Conservation (phyloP, 2,329 filamentous ascomycete species). For the Fusarium sp. region DNA sequence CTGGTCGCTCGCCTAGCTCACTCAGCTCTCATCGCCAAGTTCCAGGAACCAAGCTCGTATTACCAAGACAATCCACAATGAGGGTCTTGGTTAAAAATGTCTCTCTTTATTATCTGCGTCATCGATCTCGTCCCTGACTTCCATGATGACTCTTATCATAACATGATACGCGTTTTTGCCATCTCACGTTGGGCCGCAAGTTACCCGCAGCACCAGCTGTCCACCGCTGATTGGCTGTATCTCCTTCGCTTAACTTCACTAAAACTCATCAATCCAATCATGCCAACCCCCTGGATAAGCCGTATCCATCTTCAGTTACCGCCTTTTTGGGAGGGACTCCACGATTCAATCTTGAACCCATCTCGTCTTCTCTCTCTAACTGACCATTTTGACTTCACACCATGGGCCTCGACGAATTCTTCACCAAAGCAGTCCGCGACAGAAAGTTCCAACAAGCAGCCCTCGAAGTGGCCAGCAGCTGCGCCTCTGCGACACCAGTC, state of each 20-base stretch:
- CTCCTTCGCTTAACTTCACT: neutral
- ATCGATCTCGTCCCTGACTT: neutral
- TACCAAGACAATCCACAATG: neutral
- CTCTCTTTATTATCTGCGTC: neutral
- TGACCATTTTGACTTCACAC: neutral
- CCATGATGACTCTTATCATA: slow-evolving; percentile 5
- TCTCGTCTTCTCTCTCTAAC: neutral
- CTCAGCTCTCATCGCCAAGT: neutral
- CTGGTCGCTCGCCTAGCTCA: neutral
- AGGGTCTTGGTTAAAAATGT: neutral
- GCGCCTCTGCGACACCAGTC: slow-evolving; percentile 26
- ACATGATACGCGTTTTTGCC: slow-evolving; percentile 11
- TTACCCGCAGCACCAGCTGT: slow-evolving; percentile 21
- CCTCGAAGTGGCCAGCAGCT: slow-evolving; percentile 27
- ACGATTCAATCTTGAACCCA: slow-evolving; percentile 6
- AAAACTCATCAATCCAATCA: slow-evolving; percentile 2
- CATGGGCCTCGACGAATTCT: slow-evolving; percentile 28
- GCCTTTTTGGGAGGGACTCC: slow-evolving; percentile 28
- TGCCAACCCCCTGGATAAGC: neutral
- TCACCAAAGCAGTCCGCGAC: slow-evolving; percentile 26
- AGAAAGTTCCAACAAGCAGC: slow-evolving; percentile 25
- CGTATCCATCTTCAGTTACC: slow-evolving; percentile 30
- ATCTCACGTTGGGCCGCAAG: slow-evolving; percentile 27
- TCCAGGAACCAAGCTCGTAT: neutral
- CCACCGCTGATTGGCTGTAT: slow-evolving; percentile 8